These are phyloP conservation scores for Aspergillus flavus DNA, from an alignment of 2,329 filamentous ascomycete species.

Conservation along the genomic window DNA sequence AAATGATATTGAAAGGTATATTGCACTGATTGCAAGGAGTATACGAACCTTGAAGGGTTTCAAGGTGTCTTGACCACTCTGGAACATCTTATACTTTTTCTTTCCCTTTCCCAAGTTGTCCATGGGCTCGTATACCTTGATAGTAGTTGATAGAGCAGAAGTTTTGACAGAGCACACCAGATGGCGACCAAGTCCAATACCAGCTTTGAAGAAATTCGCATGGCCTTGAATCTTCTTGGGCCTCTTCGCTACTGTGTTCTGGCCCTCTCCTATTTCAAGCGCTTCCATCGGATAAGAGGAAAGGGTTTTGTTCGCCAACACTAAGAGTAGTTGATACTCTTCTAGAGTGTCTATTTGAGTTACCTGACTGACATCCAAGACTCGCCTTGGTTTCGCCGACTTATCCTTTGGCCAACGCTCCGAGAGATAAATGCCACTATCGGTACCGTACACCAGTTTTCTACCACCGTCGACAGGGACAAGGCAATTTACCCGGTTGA, in stretches of 20 bases:
- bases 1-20: slow-evolving; percentile 5
- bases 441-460: slow-evolving; percentile 92
- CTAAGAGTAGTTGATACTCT: slow-evolving; percentile 87
- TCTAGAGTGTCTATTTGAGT: slow-evolving; percentile 96
- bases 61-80: slow-evolving; percentile 87
- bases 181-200: slow-evolving; percentile 90
- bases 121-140: slow-evolving; percentile 99
- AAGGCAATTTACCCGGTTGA: slow-evolving; percentile 90
- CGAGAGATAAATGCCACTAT: slow-evolving; percentile 88
- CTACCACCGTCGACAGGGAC: slow-evolving; percentile 92
- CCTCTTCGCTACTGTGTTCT: slow-evolving; percentile 74
- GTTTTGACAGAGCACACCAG: slow-evolving; percentile 97
- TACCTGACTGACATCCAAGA: slow-evolving; percentile 82
- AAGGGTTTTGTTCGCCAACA: slow-evolving; percentile 90
- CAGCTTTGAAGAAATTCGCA: slow-evolving; percentile 97
- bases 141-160: slow-evolving; percentile 87
- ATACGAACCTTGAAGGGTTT: slow-evolving; percentile 78
- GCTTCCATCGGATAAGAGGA: slow-evolving; percentile 87
- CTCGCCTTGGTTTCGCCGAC: slow-evolving; percentile 71
- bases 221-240: slow-evolving; percentile 96
- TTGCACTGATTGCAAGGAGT: background rate
- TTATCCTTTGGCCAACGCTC: slow-evolving; percentile 87
- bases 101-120: slow-evolving; percentile 91
- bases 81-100: slow-evolving; percentile 98
- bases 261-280: slow-evolving; percentile 76